These are phyloP conservation scores for Candida succiphila DNA, from an alignment of 805 yeast genomes.

Conservation along the genomic window DNA sequence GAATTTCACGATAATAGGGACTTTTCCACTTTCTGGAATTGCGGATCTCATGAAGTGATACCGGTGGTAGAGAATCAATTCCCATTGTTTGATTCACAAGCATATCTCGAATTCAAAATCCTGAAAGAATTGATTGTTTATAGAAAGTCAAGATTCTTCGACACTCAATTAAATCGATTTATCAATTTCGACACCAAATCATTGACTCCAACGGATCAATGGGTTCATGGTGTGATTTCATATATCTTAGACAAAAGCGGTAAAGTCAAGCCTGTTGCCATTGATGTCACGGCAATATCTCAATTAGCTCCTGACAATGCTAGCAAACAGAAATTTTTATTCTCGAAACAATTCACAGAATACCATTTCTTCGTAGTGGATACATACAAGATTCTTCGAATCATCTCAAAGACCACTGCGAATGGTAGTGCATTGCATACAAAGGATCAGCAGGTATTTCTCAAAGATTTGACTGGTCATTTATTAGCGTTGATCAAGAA, in stretches of 20 bases:
- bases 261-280: not conserved
- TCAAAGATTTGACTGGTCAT: not conserved
- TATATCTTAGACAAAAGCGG: not conserved
- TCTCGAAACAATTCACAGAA: constrained; percentile 4
- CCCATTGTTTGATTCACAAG: constrained; percentile 17
- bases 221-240: not conserved
- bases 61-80: constrained; percentile 9
- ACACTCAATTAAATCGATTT: constrained; percentile 11
- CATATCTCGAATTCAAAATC: constrained; percentile 26
- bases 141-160: constrained; percentile 18
- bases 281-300: no score
- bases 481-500: constrained; percentile 2
- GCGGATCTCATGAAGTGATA: constrained; percentile 28
- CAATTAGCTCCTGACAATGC: no score
- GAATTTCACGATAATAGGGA: constrained; percentile 51
- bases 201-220: not conserved
- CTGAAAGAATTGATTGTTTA: constrained; percentile 31
- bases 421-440: not conserved
- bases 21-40: constrained; percentile 39
- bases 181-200: not conserved
- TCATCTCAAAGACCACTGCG: constrained; percentile 1
- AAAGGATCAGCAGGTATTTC: not conserved
- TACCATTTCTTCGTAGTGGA: constrained; percentile 13
- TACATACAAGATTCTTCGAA: constrained; percentile 11
- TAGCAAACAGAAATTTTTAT: no score